Conservation (phyloP, 176 grass and related monocot genomes). For the Eleusine indica region DNA sequence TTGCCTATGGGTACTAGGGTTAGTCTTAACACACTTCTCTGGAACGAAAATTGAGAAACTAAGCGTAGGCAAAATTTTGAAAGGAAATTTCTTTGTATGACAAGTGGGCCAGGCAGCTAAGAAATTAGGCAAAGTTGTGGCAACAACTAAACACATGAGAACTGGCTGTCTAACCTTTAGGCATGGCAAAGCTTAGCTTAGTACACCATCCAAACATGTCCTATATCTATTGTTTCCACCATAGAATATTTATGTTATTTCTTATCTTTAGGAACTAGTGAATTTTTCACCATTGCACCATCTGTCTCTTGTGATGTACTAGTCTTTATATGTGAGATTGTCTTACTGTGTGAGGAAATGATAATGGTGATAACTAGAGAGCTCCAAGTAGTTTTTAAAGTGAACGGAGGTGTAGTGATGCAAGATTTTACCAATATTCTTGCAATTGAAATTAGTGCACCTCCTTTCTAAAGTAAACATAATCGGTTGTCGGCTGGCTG, state of each 20-base stretch:
- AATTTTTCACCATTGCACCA: conserved; percentile 17
- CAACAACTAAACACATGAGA: no score
- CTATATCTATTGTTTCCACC: background rate
- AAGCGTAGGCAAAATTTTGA: no score
- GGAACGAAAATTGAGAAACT: no score
- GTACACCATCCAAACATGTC: no score
- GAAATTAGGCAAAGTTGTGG: no score
- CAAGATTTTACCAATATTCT: conserved; percentile 4
- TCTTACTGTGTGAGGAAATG: background rate
- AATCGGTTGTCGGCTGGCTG: background rate
- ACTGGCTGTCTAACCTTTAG: no score
- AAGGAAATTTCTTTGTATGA: no score
- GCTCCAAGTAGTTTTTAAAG: background rate
- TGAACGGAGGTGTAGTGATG: background rate
- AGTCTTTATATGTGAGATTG: background rate
- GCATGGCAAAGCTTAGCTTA: no score
- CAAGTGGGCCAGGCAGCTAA: no score
- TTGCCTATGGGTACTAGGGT: no score
- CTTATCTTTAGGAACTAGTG: background rate
- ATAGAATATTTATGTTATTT: background rate
- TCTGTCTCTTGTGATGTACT: background rate
- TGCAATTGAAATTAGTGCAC: background rate
- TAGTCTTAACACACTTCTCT: no score
- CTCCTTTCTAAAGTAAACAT: background rate
- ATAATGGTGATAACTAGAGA: conserved; percentile 7